Evolutionary conservation across 2,329 filamentous ascomycete species (phyloP).

Genomic region (Teratosphaeria zuluensis): DNA sequence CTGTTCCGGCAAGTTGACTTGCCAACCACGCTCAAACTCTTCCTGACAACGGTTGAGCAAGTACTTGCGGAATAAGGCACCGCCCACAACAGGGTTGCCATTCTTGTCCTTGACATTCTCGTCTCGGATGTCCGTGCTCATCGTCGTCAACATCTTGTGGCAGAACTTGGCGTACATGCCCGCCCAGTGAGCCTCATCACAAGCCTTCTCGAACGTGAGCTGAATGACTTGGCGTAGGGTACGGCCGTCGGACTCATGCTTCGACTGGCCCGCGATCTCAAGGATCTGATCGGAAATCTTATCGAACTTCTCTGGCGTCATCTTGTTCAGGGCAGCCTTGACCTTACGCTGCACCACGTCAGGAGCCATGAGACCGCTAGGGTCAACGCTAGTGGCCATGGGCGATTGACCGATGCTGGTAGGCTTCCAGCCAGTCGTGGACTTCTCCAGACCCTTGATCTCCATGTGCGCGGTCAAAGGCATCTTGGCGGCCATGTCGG

Average conservation of each 20-base stretch:
- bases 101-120: constrained; percentile 88
- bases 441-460: constrained; percentile 65
- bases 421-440: constrained; percentile 82
- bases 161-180: constrained; percentile 99
- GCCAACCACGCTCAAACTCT: constrained; percentile 97
- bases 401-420: constrained; percentile 51
- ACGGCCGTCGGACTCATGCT: constrained; percentile 87
- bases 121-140: constrained; percentile 90
- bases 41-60: constrained; percentile 97
- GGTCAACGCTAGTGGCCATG: constrained; percentile 32
- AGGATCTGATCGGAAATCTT: constrained; percentile 91
- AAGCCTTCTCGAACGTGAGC: constrained; percentile 97
- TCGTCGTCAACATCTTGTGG: constrained; percentile 89
- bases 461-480: constrained; percentile 78
- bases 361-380: constrained; percentile 61
- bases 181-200: constrained; percentile 96
- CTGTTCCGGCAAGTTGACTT: constrained; percentile 70
- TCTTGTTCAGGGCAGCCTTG: constrained; percentile 97
- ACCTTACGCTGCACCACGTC: constrained; percentile 97
- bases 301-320: constrained; percentile 98
- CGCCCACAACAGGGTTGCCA: constrained; percentile 79
- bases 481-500: constrained; percentile 74
- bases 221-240: constrained; percentile 97
- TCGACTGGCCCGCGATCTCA: constrained; percentile 84
- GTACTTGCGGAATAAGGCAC: constrained; percentile 95